Evolutionary conservation across 352 stramenopile genomes (phyloP).

Genomic region (Thraustotheca clavata): DNA sequence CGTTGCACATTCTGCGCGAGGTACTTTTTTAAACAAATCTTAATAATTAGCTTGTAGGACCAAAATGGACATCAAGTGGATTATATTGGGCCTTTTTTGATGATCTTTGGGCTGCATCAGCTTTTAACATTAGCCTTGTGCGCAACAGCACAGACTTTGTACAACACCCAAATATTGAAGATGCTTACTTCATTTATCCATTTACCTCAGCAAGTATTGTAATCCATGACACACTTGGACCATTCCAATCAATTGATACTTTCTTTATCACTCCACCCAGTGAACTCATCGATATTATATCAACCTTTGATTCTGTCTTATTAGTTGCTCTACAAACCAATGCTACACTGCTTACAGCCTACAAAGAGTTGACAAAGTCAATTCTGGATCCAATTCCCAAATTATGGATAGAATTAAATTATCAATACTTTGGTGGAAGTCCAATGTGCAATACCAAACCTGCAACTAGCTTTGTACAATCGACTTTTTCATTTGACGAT

Average conservation of each 20-base stretch:
- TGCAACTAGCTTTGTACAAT: neutral
- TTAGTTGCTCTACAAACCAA: neutral
- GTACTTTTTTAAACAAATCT: no score
- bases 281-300: neutral
- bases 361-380: neutral
- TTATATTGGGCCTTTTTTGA: neutral
- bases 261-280: neutral
- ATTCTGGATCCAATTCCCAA: neutral
- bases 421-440: neutral
- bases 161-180: neutral
- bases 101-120: neutral
- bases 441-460: neutral
- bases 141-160: neutral
- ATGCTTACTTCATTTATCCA: neutral
- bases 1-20: neutral
- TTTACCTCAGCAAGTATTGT: neutral
- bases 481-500: conserved; percentile 3
- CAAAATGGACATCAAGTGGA: neutral
- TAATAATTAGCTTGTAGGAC: no score
- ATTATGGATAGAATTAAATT: neutral
- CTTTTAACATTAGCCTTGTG: neutral
- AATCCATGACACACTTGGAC: neutral
- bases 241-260: neutral
- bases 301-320: neutral
- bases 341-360: neutral